phyloP scores from a whole-genome alignment of 768 basidiomycete species.

The Hericium coralloides region DNA sequence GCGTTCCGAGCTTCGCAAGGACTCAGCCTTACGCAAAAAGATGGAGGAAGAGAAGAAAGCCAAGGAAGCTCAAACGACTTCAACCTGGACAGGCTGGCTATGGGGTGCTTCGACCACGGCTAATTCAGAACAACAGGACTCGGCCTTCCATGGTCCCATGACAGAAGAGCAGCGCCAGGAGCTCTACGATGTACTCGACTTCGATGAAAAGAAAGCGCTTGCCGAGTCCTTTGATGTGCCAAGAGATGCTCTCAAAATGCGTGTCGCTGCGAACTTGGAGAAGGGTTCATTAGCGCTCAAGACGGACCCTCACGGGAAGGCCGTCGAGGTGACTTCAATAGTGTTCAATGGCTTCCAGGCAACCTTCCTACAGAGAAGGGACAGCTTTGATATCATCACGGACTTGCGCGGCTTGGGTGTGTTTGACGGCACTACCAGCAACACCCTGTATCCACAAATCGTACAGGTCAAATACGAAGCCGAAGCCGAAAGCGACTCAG shows the following conservation, averaged over 20 bases:
- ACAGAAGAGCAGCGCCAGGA: slow-evolving; percentile 87
- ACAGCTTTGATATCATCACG: slow-evolving; percentile 78
- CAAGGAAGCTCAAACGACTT: slow-evolving; percentile 36
- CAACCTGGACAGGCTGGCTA: slow-evolving; percentile 66
- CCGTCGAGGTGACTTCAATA: slow-evolving; percentile 72
- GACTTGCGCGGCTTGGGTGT: slow-evolving; percentile 83
- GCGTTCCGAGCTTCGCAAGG: slow-evolving; percentile 79
- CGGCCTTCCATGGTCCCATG: slow-evolving; percentile 58
- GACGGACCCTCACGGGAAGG: slow-evolving; percentile 54
- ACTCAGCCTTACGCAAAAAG: slow-evolving; percentile 58
- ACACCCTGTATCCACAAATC: slow-evolving; percentile 82
- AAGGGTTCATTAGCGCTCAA: slow-evolving; percentile 84
- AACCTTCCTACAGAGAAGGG: slow-evolving; percentile 73
- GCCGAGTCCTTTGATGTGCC: slow-evolving; percentile 62
- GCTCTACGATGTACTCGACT: slow-evolving; percentile 85
- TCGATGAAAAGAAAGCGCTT: slow-evolving; percentile 78
- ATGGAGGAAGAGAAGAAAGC: slow-evolving; percentile 60
- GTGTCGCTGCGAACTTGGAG: slow-evolving; percentile 68
- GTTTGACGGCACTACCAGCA: slow-evolving; percentile 80
- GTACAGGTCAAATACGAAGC: slow-evolving; percentile 53
- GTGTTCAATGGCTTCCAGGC: slow-evolving; percentile 85
- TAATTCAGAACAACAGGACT: slow-evolving; percentile 36
- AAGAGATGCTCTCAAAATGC: slow-evolving; percentile 71
- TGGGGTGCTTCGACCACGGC: slow-evolving; percentile 54
- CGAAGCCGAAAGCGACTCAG: not conserved